Evolutionary conservation across 768 basidiomycete genomes (phyloP).

Genomic region (Glaciozyma antarctica): DNA sequence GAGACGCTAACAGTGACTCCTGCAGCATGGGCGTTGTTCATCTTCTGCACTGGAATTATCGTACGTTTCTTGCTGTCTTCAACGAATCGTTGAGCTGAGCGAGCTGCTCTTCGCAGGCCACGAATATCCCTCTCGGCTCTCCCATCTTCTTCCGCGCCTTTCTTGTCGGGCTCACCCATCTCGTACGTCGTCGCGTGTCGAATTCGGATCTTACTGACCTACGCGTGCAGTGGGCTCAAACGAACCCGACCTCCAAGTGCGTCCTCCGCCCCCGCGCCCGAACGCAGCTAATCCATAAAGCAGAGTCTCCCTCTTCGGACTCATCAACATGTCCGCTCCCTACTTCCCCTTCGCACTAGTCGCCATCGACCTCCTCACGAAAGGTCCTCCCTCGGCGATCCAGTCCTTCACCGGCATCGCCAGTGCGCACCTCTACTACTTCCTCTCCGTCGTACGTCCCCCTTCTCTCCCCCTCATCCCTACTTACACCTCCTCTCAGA

Average conservation of each 20-base stretch:
- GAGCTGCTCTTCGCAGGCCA: conserved; percentile 36
- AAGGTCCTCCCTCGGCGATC: conserved; percentile 47
- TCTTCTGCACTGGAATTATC: conserved; percentile 24
- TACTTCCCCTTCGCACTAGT: conserved; percentile 70
- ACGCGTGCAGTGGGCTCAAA: conserved; percentile 17
- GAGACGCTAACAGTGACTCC: background rate
- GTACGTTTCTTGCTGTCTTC: background rate
- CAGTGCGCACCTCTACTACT: conserved; percentile 71
- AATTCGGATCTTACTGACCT: background rate
- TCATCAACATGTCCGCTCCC: conserved; percentile 59
- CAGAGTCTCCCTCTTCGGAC: conserved; percentile 66
- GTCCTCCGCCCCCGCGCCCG: background rate
- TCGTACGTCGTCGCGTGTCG: conserved; percentile 35
- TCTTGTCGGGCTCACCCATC: conserved; percentile 58
- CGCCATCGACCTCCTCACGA: conserved; percentile 58
- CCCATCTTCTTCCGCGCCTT: conserved; percentile 56
- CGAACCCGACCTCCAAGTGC: conserved; percentile 11
- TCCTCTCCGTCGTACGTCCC: conserved; percentile 29
- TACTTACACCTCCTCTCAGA: background rate
- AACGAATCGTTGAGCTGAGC: background rate
- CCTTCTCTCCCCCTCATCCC: background rate
- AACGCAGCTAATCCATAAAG: background rate
- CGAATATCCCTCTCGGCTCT: conserved; percentile 56
- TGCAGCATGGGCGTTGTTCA: conserved; percentile 18
- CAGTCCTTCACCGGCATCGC: conserved; percentile 58